A percentile compares a stretch with the other conserved stretches of the same genome.
Evolutionary conservation across 495 filamentous ascomycete species (phyloP).

Genomic region (Penicillium macrosclerotiorum): DNA sequence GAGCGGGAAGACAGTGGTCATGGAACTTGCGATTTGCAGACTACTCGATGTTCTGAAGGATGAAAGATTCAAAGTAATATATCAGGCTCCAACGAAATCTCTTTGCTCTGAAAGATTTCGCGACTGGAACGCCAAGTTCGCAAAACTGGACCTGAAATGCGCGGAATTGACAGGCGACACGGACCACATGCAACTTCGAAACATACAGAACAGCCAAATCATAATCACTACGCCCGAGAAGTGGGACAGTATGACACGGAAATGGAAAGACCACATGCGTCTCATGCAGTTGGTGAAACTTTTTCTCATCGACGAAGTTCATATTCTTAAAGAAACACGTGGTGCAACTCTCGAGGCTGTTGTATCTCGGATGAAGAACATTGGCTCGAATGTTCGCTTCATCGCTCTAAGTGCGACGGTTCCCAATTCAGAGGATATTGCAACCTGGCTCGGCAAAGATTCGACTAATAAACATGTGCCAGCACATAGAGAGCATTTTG

Average conservation of each 20-base stretch:
- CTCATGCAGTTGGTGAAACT: slow-evolving; percentile 84
- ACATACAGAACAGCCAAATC: slow-evolving; percentile 78
- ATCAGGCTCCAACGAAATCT: slow-evolving; percentile 92
- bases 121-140: slow-evolving; percentile 88
- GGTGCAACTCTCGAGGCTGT: slow-evolving; percentile 94
- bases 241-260: slow-evolving; percentile 96
- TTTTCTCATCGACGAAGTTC: slow-evolving; percentile 95
- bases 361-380: slow-evolving; percentile 94
- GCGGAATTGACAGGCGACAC: slow-evolving; percentile 93
- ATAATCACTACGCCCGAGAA: slow-evolving; percentile 98
- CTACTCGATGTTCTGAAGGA: slow-evolving; percentile 60
- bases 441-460: slow-evolving; percentile 84
- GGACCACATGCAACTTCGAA: slow-evolving; percentile 66
- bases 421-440: slow-evolving; percentile 89
- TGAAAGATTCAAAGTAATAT: slow-evolving; percentile 86
- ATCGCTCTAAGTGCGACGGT: slow-evolving; percentile 91
- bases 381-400: slow-evolving; percentile 83
- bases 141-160: slow-evolving; percentile 68
- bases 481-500: slow-evolving; percentile 76
- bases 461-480: slow-evolving; percentile 63
- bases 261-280: slow-evolving; percentile 87
- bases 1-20: slow-evolving; percentile 87
- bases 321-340: slow-evolving; percentile 85
- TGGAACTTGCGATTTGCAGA: slow-evolving; percentile 90
- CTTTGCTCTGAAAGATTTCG: slow-evolving; percentile 79